Percentiles rank a stretch among this genome's conserved stretches.
These are phyloP conservation scores for Talaromyces marneffei DNA, from an alignment of 2,329 filamentous ascomycete genomes.

Conservation along the genomic window DNA sequence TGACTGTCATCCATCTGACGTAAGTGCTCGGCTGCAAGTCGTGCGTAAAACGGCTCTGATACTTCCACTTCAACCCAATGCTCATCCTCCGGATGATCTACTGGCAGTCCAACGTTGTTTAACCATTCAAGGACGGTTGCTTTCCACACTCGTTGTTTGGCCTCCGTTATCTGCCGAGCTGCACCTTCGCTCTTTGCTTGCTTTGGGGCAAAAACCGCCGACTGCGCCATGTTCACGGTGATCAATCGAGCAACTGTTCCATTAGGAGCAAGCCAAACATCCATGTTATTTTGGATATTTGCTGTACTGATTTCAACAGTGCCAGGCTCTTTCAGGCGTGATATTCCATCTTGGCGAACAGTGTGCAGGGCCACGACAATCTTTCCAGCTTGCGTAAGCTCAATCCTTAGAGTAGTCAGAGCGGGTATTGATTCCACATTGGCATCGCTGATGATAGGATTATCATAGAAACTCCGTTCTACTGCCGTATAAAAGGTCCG, in stretches of 20 bases:
- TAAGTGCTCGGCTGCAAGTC: conserved; percentile 30
- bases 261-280: conserved; percentile 39
- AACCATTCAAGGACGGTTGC: conserved; percentile 33
- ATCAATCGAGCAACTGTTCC: conserved; percentile 34
- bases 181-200: conserved; percentile 14
- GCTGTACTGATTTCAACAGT: conserved; percentile 17
- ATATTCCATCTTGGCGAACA: conserved; percentile 31
- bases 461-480: conserved; percentile 28
- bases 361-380: conserved; percentile 34
- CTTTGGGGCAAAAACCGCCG: conserved; percentile 21
- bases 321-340: conserved; percentile 25
- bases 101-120: conserved; percentile 30
- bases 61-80: conserved; percentile 40
- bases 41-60: conserved; percentile 35
- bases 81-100: conserved; percentile 27
- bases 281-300: conserved; percentile 23
- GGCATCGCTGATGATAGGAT: conserved; percentile 23
- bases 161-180: conserved; percentile 6
- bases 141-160: conserved; percentile 32
- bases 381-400: conserved; percentile 33
- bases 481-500: conserved; percentile 36
- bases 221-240: conserved; percentile 20
- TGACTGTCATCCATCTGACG: conserved; percentile 24
- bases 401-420: conserved; percentile 34
- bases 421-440: conserved; percentile 24